Percentiles rank a stretch among this genome's conserved stretches.
These are phyloP conservation scores for Tetradesmus lagerheimii DNA, from an alignment of 139 green algal species.

Conservation along the genomic window DNA sequence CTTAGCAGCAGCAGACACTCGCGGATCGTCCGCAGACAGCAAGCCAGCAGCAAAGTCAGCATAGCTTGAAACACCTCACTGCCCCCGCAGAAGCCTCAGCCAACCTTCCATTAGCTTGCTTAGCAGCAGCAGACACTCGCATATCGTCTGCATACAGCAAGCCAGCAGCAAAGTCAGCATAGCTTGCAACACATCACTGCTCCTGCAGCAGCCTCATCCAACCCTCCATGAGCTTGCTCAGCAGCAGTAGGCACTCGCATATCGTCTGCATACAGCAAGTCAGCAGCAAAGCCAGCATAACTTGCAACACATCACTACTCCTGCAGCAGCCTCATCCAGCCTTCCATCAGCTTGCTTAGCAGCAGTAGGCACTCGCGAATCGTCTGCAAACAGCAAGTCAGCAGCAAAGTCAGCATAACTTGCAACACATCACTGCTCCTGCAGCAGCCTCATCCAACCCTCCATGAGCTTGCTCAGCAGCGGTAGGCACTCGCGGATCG, in stretches of 20 bases:
- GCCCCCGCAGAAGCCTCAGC: slow-evolving; percentile 57
- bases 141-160: no score
- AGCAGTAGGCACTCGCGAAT: slow-evolving; percentile 54
- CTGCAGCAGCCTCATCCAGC: slow-evolving; percentile 60
- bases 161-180: no score
- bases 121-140: slow-evolving; percentile 57
- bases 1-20: slow-evolving; percentile 58
- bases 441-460: slow-evolving; percentile 57
- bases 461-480: slow-evolving; percentile 60
- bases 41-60: no score
- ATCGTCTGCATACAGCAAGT: no score
- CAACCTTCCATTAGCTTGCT: slow-evolving; percentile 61
- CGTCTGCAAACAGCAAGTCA: slow-evolving; percentile 29
- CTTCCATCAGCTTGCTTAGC: slow-evolving; percentile 58
- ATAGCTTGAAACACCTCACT: no score
- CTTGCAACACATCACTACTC: no score
- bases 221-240: no score
- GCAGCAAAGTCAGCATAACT: no score
- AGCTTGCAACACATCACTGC: no score
- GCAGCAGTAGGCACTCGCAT: no score
- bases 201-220: no score
- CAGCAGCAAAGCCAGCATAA: no score
- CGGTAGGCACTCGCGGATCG: slow-evolving; percentile 52
- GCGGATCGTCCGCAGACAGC: slow-evolving; percentile 45
- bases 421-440: slow-evolving; percentile 58